Percentiles rank a stretch among this genome's conserved stretches.
Conservation (phyloP, 805 yeast genomes). For the Kurtzmaniella cleridarum region DNA sequence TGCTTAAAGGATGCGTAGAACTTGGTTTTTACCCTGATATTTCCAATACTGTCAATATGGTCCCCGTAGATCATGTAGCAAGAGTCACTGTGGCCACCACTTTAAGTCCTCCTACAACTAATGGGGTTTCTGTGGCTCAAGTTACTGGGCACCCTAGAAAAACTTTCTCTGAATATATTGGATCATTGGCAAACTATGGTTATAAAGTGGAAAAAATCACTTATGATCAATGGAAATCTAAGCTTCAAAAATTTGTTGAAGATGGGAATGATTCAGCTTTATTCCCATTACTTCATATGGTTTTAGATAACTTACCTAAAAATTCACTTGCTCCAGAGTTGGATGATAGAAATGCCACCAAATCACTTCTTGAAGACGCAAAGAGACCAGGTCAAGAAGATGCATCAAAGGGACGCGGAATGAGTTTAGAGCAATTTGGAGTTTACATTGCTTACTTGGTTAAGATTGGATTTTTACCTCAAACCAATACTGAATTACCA, state of each 20-base stretch:
- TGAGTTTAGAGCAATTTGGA: slow-evolving; percentile 61
- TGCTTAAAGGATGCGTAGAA: slow-evolving; percentile 92
- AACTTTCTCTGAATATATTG: slow-evolving; percentile 68
- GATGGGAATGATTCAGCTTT: slow-evolving; percentile 77
- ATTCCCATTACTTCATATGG: slow-evolving; percentile 91
- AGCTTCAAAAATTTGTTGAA: slow-evolving; percentile 72
- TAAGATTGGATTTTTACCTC: slow-evolving; percentile 72
- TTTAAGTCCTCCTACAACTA: slow-evolving; percentile 59
- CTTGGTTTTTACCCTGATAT: slow-evolving; percentile 83
- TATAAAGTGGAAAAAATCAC: slow-evolving; percentile 57
- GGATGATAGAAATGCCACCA: slow-evolving; percentile 79
- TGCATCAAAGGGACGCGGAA: slow-evolving; percentile 66
- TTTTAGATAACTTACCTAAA: slow-evolving; percentile 84
- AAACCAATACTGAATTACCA: slow-evolving; percentile 56
- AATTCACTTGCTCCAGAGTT: slow-evolving; percentile 93
- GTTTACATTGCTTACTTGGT: slow-evolving; percentile 75
- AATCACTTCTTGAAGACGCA: slow-evolving; percentile 58
- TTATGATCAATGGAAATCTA: slow-evolving; percentile 74
- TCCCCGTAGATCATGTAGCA: slow-evolving; percentile 98
- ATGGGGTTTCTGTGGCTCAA: slow-evolving; percentile 70
- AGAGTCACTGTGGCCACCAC: slow-evolving; percentile 81
- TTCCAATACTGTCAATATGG: slow-evolving; percentile 86
- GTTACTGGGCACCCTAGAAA: slow-evolving; percentile 98
- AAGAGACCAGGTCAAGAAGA: slow-evolving; percentile 58
- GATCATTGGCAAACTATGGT: slow-evolving; percentile 63